A percentile compares a stretch with the other conserved stretches of the same genome.
Evolutionary conservation across 2,329 filamentous ascomycete genomes (phyloP).

Genomic region (Trichophaea hybrida): DNA sequence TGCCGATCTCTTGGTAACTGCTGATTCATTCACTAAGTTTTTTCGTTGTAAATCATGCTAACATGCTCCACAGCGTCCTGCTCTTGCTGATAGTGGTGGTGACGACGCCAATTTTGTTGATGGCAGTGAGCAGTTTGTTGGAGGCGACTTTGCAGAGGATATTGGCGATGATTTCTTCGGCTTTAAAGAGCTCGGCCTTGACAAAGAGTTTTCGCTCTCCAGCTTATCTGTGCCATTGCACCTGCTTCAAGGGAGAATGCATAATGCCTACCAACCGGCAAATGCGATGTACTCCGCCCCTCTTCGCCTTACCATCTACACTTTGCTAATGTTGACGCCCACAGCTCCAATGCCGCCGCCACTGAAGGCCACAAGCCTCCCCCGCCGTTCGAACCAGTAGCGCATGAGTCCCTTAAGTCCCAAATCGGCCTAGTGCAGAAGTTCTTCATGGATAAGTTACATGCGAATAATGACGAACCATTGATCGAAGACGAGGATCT

Average conservation of each 20-base stretch:
- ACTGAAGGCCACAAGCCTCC: slow-evolving; percentile 53
- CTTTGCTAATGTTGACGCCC: slow-evolving; percentile 3
- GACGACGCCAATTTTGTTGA: slow-evolving; percentile 92
- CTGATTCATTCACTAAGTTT: neutral
- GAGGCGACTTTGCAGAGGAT: slow-evolving; percentile 93
- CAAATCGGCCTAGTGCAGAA: slow-evolving; percentile 80
- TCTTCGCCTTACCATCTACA: slow-evolving; percentile 1
- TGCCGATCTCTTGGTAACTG: slow-evolving; percentile 59
- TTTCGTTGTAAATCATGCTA: slow-evolving; percentile 17
- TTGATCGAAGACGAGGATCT: slow-evolving; percentile 90
- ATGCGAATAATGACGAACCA: slow-evolving; percentile 66
- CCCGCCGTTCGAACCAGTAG: slow-evolving; percentile 60
- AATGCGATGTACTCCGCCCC: slow-evolving; percentile 39
- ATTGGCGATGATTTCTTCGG: slow-evolving; percentile 98
- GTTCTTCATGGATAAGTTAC: slow-evolving; percentile 82
- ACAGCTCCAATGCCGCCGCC: slow-evolving; percentile 39
- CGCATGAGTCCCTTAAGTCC: slow-evolving; percentile 56
- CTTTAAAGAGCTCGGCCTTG: slow-evolving; percentile 86
- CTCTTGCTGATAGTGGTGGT: slow-evolving; percentile 60
- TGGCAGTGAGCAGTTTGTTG: slow-evolving; percentile 90
- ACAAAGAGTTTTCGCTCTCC: slow-evolving; percentile 76
- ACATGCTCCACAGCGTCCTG: slow-evolving; percentile 47
- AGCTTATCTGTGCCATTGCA: slow-evolving; percentile 85
- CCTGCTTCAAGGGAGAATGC: slow-evolving; percentile 79
- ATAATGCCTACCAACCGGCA: slow-evolving; percentile 70